phyloP scores from a whole-genome alignment of 129 eudicot genomes.

The Oenanthe sinensis region DNA sequence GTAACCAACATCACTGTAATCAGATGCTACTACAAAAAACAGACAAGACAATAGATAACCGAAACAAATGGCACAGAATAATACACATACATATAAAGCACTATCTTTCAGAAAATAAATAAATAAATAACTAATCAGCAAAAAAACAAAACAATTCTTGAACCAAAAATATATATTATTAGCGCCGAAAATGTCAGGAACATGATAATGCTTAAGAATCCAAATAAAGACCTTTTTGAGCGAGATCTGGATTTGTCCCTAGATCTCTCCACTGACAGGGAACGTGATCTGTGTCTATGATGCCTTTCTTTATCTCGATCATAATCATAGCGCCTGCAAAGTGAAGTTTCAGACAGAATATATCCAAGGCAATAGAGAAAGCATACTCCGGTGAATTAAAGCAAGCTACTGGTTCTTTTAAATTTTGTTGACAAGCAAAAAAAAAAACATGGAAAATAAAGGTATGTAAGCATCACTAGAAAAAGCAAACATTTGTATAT shows the following conservation, averaged over 20 bases:
- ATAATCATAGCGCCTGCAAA: constrained; percentile 51
- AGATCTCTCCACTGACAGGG: constrained; percentile 54
- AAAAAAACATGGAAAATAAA: not conserved
- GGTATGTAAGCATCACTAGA: not conserved
- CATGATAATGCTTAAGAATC: not conserved
- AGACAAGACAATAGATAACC: not conserved
- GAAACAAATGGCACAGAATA: no score
- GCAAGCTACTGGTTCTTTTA: no score
- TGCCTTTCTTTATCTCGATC: constrained; percentile 61
- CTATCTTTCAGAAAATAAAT: not conserved
- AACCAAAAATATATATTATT: not conserved
- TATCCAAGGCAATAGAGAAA: not conserved
- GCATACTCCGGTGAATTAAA: not conserved
- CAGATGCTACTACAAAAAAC: not conserved
- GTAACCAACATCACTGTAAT: not conserved
- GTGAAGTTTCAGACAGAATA: constrained; percentile 1
- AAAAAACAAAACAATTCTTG: not conserved
- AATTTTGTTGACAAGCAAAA: not conserved
- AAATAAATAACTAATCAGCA: not conserved
- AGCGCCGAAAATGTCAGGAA: not conserved
- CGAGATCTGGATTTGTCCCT: constrained; percentile 44
- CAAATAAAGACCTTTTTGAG: constrained; percentile 43
- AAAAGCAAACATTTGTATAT: not conserved
- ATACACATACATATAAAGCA: not conserved
- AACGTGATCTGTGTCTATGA: constrained; percentile 55